Base-by-base conservation (phyloP, 192 early-diverging fungal species). In the Podochytrium sp. region DNA sequence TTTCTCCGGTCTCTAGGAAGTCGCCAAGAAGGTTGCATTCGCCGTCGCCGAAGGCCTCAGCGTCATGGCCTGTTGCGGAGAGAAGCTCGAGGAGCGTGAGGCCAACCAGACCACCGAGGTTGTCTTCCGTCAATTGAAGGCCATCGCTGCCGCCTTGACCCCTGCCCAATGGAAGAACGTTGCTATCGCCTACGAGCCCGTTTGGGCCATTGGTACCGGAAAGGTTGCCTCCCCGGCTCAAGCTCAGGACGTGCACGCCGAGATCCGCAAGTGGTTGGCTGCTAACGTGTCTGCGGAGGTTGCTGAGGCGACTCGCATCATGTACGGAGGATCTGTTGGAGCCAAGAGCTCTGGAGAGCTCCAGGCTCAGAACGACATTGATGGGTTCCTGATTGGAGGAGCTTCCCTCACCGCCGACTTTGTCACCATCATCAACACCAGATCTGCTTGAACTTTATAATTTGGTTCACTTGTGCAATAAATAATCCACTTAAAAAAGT, bases 151-250 rank as follows among this genome's bases (percentile, higher is more conserved):
- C 60, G 82, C 85, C 47, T 75, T 97, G 74, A 42, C 47, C 18
- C 76, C 75, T 40, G 80, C 74, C 25, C 93, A 98, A 85, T 99
- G 97, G 98, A 82, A 81, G 56, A 88, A 94, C 78, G 88, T 99
- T 71, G 97, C 98, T 16, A 87, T 99, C 84, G 98, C 98, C 73
- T 99, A 99, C 82, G 98, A 99, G 86, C 98, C 98, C 61, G 98
- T 99, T 63, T 99, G 98, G 98, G 98, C 98, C 38, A 98, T 99
- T 76, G 97, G 98, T 58, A 99, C 98, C 23, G 98, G 98, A 71
- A 95, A 95, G 90, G 96, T 99, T 12, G 96, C 98, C 49, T 90
- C 93, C 61, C 83, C 83, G 14, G 73, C 73, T 33, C 94, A 98
- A 87, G 98, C 98, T 47, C 96, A 99, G 88, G 97, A 99, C 76